phyloP scores from a whole-genome alignment of 805 yeast genomes.

The Candida boleticola region DNA sequence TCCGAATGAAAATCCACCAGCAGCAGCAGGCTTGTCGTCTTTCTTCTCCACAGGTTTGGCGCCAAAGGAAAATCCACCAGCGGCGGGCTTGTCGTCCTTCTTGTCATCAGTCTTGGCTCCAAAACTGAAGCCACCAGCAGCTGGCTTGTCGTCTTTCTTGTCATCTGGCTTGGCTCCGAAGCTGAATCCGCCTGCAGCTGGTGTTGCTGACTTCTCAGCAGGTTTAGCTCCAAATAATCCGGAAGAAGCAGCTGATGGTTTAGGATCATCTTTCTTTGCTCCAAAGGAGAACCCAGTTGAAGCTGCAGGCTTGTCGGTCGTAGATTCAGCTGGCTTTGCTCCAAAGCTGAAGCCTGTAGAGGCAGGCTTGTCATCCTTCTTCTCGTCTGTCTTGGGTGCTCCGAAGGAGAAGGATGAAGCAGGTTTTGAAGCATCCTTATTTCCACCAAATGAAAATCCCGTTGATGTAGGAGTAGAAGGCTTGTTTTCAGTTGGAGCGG shows the following conservation, averaged over 20 bases:
- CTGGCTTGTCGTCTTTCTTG: constrained; percentile 18
- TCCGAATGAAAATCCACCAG: constrained; percentile 21
- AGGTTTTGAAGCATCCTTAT: constrained; percentile 12
- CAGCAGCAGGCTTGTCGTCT: not conserved
- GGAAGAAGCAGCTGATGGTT: constrained; percentile 7
- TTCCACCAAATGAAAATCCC: constrained; percentile 11
- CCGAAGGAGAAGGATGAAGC: constrained; percentile 10
- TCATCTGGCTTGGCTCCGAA: constrained; percentile 14
- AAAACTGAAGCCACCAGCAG: constrained; percentile 20
- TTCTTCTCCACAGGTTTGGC: constrained; percentile 13
- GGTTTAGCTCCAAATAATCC: constrained; percentile 16
- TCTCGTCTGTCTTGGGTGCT: constrained; percentile 3
- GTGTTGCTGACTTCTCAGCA: constrained; percentile 8
- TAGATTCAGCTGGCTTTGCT: constrained; percentile 14
- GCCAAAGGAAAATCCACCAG: constrained; percentile 25
- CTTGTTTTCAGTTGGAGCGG: not conserved
- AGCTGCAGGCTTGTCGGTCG: constrained; percentile 6
- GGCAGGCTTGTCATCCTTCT: constrained; percentile 7
- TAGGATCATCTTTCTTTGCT: constrained; percentile 12
- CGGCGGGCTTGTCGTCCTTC: constrained; percentile 14
- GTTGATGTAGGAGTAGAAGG: constrained; percentile 6
- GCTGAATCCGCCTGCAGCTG: constrained; percentile 8
- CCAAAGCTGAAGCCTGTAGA: constrained; percentile 12
- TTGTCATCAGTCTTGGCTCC: constrained; percentile 15
- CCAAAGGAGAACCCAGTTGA: constrained; percentile 17